Evolutionary conservation across 768 basidiomycete species (phyloP).

Genomic region (Boletus barrowsii): DNA sequence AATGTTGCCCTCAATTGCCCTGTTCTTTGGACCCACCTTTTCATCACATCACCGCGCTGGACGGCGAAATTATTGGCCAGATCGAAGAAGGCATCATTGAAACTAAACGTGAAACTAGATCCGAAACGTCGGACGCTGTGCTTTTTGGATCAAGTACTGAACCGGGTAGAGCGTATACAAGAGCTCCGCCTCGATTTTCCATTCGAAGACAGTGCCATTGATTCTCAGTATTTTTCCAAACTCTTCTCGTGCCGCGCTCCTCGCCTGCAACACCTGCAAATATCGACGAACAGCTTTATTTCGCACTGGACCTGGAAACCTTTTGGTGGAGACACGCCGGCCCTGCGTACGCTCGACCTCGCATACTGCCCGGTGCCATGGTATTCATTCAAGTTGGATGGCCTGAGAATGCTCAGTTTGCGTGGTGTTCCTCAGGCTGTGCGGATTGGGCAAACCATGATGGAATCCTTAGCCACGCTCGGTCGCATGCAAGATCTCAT

Average conservation of each 20-base stretch:
- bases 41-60: too few species aligned
- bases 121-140: neutral
- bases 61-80: too few species aligned
- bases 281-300: neutral
- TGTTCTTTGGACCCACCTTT: too few species aligned
- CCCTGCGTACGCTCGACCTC: neutral
- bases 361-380: neutral
- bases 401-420: constrained; percentile 36
- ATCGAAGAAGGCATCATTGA: neutral
- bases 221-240: neutral
- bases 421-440: constrained; percentile 14
- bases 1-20: too few species aligned
- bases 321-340: neutral
- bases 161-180: neutral
- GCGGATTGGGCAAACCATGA: constrained; percentile 23
- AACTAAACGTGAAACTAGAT: neutral
- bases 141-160: neutral
- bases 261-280: neutral
- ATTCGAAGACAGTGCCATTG: too few species aligned
- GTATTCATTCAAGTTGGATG: neutral
- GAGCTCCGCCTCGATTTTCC: neutral
- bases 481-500: constrained; percentile 33
- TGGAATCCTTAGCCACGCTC: constrained; percentile 32
- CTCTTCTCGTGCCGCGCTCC: neutral
- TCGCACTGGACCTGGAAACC: neutral